These are phyloP conservation scores for Butyriboletus pseudospeciosus DNA, from an alignment of 1,284 basidiomycete species.

Conservation along the genomic window DNA sequence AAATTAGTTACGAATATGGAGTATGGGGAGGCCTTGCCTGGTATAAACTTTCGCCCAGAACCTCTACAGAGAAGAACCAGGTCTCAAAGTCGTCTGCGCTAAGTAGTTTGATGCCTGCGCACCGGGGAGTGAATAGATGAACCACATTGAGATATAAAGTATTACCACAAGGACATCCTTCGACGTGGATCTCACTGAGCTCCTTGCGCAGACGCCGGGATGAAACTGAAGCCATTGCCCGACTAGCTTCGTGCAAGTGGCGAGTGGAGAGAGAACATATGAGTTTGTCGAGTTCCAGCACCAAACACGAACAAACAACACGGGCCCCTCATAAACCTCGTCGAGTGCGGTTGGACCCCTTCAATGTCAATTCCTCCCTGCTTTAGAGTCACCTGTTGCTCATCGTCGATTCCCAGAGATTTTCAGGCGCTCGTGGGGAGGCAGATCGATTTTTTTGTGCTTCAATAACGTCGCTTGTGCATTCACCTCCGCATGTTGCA, in stretches of 20 bases:
- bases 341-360: background rate
- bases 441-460: constrained; percentile 36
- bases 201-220: constrained; percentile 68
- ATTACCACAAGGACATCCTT: constrained; percentile 68
- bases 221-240: constrained; percentile 60
- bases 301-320: constrained; percentile 29
- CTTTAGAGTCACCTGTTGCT: constrained; percentile 42
- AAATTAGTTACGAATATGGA: constrained; percentile 5
- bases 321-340: constrained; percentile 10
- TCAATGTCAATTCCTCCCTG: constrained; percentile 31
- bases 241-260: constrained; percentile 15
- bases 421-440: constrained; percentile 51
- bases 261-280: constrained; percentile 1
- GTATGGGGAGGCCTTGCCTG: constrained; percentile 39
- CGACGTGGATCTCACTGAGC: constrained; percentile 61
- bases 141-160: background rate
- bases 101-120: constrained; percentile 62
- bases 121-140: constrained; percentile 2
- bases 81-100: constrained; percentile 68
- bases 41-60: constrained; percentile 74
- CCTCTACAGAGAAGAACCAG: constrained; percentile 72
- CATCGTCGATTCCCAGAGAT: constrained; percentile 29
- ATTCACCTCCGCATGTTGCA: constrained; percentile 24
- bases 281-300: background rate
- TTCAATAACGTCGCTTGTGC: constrained; percentile 31